Evolutionary conservation across 805 yeast genomes (phyloP).

Genomic region (Kodamaea leandrae): DNA sequence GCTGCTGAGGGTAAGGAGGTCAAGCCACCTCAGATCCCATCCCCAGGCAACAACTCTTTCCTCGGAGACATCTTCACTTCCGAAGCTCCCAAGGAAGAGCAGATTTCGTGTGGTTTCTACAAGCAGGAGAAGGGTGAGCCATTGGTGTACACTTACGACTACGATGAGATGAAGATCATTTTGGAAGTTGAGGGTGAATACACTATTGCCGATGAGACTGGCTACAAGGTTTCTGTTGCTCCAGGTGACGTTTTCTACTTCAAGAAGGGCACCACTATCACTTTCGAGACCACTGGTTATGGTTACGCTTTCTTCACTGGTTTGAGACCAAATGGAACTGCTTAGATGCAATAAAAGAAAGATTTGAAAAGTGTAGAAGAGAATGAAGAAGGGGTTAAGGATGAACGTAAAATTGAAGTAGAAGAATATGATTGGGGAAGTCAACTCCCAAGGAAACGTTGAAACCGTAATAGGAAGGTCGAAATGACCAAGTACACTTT

Average conservation of each 20-base stretch:
- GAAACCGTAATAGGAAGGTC: too few relatives aligned
- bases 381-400: too few relatives aligned
- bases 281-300: conserved; percentile 57
- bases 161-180: conserved; percentile 60
- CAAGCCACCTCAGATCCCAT: conserved; percentile 57
- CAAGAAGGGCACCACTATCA: conserved; percentile 65
- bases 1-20: conserved; percentile 50
- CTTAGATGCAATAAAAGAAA: too few relatives aligned
- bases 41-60: conserved; percentile 68
- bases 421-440: too few relatives aligned
- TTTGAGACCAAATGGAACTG: conserved; percentile 44
- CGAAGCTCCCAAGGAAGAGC: conserved; percentile 57
- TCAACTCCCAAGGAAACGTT: too few relatives aligned
- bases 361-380: too few relatives aligned
- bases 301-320: conserved; percentile 65
- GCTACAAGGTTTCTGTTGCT: conserved; percentile 51
- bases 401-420: too few relatives aligned
- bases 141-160: conserved; percentile 61
- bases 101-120: conserved; percentile 67
- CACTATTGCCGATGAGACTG: conserved; percentile 61
- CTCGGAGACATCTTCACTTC: conserved; percentile 64
- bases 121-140: conserved; percentile 67
- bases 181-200: conserved; percentile 68
- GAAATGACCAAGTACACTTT: too few relatives aligned
- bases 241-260: conserved; percentile 71